Evolutionary conservation across 805 yeast genomes (phyloP).

Genomic region (Lipomyces japonicus): DNA sequence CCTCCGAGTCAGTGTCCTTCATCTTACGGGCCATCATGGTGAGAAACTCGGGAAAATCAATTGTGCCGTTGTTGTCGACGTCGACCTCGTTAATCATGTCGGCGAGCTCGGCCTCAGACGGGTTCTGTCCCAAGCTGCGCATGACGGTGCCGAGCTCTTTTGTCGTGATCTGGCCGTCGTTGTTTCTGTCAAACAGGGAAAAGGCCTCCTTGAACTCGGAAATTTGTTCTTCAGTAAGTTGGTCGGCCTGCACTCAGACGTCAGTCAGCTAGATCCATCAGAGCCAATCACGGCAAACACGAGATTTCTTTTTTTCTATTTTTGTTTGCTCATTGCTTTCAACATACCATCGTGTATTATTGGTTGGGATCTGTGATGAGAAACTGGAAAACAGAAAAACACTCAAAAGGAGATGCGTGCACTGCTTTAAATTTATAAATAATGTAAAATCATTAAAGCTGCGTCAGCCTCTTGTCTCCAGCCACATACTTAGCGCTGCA

Average conservation of each 20-base stretch:
- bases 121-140: conserved; percentile 98
- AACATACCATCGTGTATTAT: no score
- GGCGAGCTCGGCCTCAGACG: conserved; percentile 90
- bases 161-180: conserved; percentile 85
- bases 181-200: conserved; percentile 92
- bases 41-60: conserved; percentile 76
- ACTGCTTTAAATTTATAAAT: no score
- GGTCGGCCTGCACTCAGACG: conserved; percentile 53
- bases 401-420: no score
- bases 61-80: conserved; percentile 86
- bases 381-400: no score
- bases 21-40: conserved; percentile 89
- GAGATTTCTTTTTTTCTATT: no score
- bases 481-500: no score
- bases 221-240: conserved; percentile 92
- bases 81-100: conserved; percentile 98
- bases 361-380: no score
- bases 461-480: no score
- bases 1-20: conserved; percentile 96
- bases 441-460: no score
- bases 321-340: no score
- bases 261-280: no score
- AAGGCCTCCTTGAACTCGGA: conserved; percentile 97
- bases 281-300: no score
- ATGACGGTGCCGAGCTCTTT: conserved; percentile 95